Evolutionary conservation across 208 protist species (phyloP).

Genomic region (Leishmania lainsoni): DNA sequence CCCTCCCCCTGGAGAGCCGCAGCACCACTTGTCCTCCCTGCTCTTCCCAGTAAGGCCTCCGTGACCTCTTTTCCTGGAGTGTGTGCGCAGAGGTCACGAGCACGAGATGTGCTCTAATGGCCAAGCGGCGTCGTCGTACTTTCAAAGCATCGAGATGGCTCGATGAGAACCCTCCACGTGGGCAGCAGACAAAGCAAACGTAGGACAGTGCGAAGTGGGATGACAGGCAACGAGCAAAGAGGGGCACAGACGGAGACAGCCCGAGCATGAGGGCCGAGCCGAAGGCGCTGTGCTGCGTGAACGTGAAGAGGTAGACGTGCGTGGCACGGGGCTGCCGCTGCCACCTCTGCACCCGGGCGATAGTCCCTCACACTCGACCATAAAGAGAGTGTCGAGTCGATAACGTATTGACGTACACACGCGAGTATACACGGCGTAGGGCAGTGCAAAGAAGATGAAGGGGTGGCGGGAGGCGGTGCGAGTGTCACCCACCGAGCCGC

Average conservation of each 20-base stretch:
- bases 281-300: neutral
- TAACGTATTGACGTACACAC: neutral
- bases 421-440: neutral
- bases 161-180: neutral
- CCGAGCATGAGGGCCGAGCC: neutral
- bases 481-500: neutral
- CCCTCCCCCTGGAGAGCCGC: neutral
- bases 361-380: neutral
- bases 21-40: neutral
- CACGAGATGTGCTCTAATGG: neutral
- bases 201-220: neutral
- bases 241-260: too few species aligned
- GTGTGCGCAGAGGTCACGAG: neutral
- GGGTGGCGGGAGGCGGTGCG: neutral
- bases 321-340: neutral
- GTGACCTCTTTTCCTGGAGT: neutral
- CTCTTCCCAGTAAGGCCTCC: neutral
- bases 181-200: neutral
- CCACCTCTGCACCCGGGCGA: neutral
- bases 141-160: too few species aligned
- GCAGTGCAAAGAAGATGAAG: neutral
- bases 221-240: neutral
- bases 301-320: neutral
- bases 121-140: neutral
- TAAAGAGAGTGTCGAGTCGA: neutral